These are phyloP conservation scores for Schizothecium vesticola DNA, from an alignment of 495 filamentous ascomycete genomes.

Conservation along the genomic window DNA sequence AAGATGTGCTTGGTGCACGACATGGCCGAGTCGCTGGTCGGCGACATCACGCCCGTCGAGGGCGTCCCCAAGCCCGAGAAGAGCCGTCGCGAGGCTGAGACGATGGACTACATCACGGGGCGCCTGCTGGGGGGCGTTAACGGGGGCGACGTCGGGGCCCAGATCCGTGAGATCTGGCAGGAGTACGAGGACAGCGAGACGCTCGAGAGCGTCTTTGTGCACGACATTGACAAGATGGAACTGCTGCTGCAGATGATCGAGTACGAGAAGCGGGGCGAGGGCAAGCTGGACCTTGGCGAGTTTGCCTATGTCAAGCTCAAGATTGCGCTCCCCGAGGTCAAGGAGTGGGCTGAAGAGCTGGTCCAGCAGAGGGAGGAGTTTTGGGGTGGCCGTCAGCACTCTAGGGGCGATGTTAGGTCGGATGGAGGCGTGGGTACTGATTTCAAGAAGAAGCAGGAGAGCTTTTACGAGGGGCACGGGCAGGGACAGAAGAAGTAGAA, in stretches of 20 bases:
- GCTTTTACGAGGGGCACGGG: conserved; percentile 34
- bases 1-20: conserved; percentile 94
- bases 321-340: conserved; percentile 70
- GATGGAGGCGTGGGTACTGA: conserved; percentile 34
- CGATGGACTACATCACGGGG: conserved; percentile 82
- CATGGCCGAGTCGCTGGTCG: conserved; percentile 92
- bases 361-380: conserved; percentile 70
- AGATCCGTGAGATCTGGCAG: conserved; percentile 75
- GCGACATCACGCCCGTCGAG: conserved; percentile 93
- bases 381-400: conserved; percentile 52
- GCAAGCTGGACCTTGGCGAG: conserved; percentile 69
- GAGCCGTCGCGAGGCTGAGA: conserved; percentile 72
- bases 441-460: conserved; percentile 34
- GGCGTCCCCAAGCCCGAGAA: conserved; percentile 69
- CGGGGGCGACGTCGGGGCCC: conserved; percentile 57
- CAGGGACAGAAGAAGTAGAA: conserved; percentile 7
- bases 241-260: conserved; percentile 91
- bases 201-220: conserved; percentile 79
- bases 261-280: conserved; percentile 72
- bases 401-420: conserved; percentile 37
- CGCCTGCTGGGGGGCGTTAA: conserved; percentile 68
- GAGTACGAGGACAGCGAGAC: conserved; percentile 90
- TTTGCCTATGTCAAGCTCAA: conserved; percentile 70
- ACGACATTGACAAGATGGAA: conserved; percentile 97
- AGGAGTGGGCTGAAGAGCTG: conserved; percentile 71